phyloP scores from a whole-genome alignment of 2,329 filamentous ascomycete species.

The Aspergillus intermedius region DNA sequence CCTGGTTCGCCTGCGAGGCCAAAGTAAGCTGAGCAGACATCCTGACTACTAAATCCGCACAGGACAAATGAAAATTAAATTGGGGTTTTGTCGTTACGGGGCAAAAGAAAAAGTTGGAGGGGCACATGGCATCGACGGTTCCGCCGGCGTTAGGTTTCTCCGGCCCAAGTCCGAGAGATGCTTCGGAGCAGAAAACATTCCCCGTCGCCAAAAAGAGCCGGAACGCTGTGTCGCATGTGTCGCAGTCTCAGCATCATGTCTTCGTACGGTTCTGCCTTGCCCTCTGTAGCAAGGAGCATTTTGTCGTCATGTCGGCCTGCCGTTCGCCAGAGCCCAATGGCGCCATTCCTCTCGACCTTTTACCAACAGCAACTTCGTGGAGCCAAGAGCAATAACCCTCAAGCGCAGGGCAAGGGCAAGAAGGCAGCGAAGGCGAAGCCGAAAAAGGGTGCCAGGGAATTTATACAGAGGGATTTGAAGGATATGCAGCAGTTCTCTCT shows the following conservation, averaged over 20 bases:
- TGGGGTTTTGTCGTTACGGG: neutral
- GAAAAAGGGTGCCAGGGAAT: slow-evolving; percentile 61
- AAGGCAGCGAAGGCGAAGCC: slow-evolving; percentile 48
- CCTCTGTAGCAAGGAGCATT: slow-evolving; percentile 27
- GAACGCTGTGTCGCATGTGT: neutral
- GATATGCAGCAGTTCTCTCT: slow-evolving; percentile 69
- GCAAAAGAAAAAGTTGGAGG: slow-evolving; percentile 12
- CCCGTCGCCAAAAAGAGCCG: neutral
- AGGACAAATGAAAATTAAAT: slow-evolving; percentile 3
- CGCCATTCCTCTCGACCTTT: slow-evolving; percentile 23
- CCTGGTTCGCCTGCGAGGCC: slow-evolving; percentile 36
- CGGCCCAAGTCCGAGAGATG: slow-evolving; percentile 19
- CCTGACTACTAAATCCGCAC: slow-evolving; percentile 1
- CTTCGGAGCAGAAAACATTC: slow-evolving; percentile 29
- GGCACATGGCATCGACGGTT: slow-evolving; percentile 15
- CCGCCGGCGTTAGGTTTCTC: slow-evolving; percentile 27
- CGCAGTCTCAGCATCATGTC: slow-evolving; percentile 23
- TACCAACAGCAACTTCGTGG: slow-evolving; percentile 31
- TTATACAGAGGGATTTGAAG: slow-evolving; percentile 56
- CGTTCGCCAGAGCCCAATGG: slow-evolving; percentile 24
- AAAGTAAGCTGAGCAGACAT: slow-evolving; percentile 25
- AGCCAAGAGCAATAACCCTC: slow-evolving; percentile 25
- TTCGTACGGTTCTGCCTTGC: slow-evolving; percentile 28
- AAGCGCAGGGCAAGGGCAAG: slow-evolving; percentile 37
- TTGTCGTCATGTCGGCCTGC: slow-evolving; percentile 27